These are phyloP conservation scores for Calocybe cyanea DNA, from an alignment of 768 basidiomycete genomes.

Conservation along the genomic window DNA sequence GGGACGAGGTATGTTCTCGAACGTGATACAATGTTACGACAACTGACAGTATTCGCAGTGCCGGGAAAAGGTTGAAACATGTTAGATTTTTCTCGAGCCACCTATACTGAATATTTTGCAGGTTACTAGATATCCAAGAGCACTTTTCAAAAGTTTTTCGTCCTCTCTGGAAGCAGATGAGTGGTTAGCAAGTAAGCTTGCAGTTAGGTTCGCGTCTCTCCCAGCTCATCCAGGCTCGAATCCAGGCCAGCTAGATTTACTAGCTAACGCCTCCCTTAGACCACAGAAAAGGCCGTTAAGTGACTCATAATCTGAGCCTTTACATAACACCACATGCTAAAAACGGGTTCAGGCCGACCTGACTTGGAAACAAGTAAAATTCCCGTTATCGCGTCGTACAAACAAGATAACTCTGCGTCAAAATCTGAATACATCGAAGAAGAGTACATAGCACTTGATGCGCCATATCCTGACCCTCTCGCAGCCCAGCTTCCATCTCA, in stretches of 20 bases:
- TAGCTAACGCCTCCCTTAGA: not conserved
- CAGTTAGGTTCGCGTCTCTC: not conserved
- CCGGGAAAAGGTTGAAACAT: conserved; percentile 35
- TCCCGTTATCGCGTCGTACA: no score
- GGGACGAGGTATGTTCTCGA: conserved; percentile 50
- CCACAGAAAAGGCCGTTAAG: no score
- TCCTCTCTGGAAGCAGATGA: conserved; percentile 41
- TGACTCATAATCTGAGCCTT: no score
- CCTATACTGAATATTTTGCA: conserved; percentile 16
- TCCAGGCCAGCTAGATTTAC: conserved; percentile 4
- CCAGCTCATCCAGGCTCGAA: not conserved
- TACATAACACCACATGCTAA: no score
- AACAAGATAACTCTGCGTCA: not conserved
- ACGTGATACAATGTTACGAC: not conserved
- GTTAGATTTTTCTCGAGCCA: not conserved
- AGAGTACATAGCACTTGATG: not conserved
- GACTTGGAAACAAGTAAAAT: no score
- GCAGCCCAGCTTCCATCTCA: not conserved
- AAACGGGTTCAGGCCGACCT: no score
- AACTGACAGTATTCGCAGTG: conserved; percentile 30
- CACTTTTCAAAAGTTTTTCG: conserved; percentile 50
- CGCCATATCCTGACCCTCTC: no score
- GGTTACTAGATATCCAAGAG: conserved; percentile 51
- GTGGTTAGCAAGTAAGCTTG: conserved; percentile 39
- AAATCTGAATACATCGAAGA: conserved; percentile 2